A percentile compares a stretch with the other conserved stretches of the same genome.
These are phyloP conservation scores for Takakia lepidozioides DNA, from an alignment of 225 moss, liverwort and hornwort species.

Conservation along the genomic window DNA sequence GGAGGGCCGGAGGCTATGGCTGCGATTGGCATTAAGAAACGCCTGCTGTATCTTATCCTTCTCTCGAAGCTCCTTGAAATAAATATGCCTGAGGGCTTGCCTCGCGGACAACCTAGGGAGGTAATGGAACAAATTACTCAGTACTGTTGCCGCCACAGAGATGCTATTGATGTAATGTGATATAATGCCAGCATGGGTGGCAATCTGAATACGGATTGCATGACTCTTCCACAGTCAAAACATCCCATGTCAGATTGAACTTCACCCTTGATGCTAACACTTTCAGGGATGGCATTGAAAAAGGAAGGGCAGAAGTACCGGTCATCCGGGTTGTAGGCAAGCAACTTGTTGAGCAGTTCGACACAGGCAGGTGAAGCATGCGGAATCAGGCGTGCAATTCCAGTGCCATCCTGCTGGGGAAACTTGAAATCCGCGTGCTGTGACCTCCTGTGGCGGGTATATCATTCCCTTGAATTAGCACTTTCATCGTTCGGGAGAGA, in stretches of 20 bases:
- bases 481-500: too few species aligned
- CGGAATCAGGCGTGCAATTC: constrained; percentile 81
- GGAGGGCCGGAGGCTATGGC: constrained; percentile 71
- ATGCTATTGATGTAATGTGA: too few species aligned
- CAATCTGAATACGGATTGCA: too few species aligned
- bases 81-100: constrained; percentile 84
- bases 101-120: constrained; percentile 75
- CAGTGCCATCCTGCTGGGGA: constrained; percentile 86
- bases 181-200: too few species aligned
- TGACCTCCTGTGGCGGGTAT: constrained; percentile 82
- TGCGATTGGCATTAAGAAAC: constrained; percentile 72
- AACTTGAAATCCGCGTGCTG: constrained; percentile 99
- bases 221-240: too few species aligned
- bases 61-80: constrained; percentile 90
- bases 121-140: too few species aligned
- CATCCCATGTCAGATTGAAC: too few species aligned
- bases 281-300: too few species aligned
- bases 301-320: too few species aligned
- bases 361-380: constrained; percentile 85
- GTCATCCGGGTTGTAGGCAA: constrained; percentile 96
- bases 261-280: too few species aligned
- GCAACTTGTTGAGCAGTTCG: constrained; percentile 86
- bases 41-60: constrained; percentile 94
- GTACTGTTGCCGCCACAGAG: too few species aligned
- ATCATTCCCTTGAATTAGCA: too few species aligned